Percentiles rank a stretch among this genome's conserved stretches.
These are phyloP conservation scores for Nematodospora valgi DNA, from an alignment of 805 yeast species.

Conservation along the genomic window DNA sequence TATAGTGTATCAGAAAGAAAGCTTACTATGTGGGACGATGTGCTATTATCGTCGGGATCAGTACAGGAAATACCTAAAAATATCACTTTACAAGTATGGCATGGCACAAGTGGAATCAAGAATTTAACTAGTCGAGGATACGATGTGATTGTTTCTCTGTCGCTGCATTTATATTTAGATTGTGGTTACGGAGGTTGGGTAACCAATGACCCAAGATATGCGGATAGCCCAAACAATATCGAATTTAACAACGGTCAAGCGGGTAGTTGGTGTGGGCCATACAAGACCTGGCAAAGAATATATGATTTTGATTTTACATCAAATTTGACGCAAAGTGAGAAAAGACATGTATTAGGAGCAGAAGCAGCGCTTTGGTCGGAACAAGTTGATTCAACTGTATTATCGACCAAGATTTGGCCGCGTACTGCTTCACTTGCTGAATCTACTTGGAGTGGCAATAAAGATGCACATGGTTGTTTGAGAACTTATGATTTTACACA, in stretches of 20 bases:
- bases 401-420: slow-evolving; percentile 36
- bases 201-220: slow-evolving; percentile 32
- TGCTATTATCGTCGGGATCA: slow-evolving; percentile 18
- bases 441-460: slow-evolving; percentile 39
- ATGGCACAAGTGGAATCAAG: slow-evolving; percentile 17
- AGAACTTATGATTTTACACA: slow-evolving; percentile 28
- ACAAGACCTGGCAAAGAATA: slow-evolving; percentile 43
- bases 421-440: slow-evolving; percentile 42
- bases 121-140: slow-evolving; percentile 30
- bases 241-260: slow-evolving; percentile 28
- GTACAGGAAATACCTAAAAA: slow-evolving; percentile 27
- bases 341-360: slow-evolving; percentile 32
- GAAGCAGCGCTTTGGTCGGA: slow-evolving; percentile 41
- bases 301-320: slow-evolving; percentile 32
- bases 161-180: slow-evolving; percentile 33
- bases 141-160: slow-evolving; percentile 36
- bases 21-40: slow-evolving; percentile 42
- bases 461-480: slow-evolving; percentile 22
- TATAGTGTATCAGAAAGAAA: slow-evolving; percentile 16
- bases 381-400: slow-evolving; percentile 28
- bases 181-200: slow-evolving; percentile 40
- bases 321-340: slow-evolving; percentile 26
- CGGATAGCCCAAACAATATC: slow-evolving; percentile 18
- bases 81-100: slow-evolving; percentile 36
- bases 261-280: slow-evolving; percentile 43